Conservation (phyloP, 225 moss, liverwort and hornwort genomes). For the Pseudoscleropodium purum region DNA sequence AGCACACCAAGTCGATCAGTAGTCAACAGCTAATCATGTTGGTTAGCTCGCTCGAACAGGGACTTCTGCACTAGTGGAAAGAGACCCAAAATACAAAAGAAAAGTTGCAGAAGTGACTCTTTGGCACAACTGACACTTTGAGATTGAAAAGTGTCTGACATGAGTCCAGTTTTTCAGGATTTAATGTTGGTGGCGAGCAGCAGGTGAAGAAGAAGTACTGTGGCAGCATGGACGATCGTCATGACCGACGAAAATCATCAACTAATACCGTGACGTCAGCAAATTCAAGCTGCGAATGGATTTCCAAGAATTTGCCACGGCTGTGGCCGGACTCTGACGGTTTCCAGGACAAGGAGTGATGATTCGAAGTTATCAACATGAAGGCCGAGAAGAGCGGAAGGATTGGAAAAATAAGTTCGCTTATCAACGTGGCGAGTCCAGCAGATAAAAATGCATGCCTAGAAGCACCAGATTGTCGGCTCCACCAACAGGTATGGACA, state of each 20-base stretch:
- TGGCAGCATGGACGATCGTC: neutral
- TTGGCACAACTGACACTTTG: neutral
- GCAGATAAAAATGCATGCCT: neutral
- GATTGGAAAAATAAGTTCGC: neutral
- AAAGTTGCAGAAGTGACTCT: neutral
- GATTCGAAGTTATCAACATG: slow-evolving; percentile 25
- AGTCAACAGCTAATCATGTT: neutral
- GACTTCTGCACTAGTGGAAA: neutral
- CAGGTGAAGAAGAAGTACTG: neutral
- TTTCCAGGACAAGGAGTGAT: slow-evolving; percentile 2
- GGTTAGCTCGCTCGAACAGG: neutral
- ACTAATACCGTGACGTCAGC: neutral
- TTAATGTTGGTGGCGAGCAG: neutral
- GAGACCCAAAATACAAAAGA: neutral
- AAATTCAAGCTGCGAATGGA: neutral
- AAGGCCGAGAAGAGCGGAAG: neutral
- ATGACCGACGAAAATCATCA: neutral
- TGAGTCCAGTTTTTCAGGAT: neutral
- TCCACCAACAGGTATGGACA: slow-evolving; percentile 20
- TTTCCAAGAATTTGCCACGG: slow-evolving; percentile 9
- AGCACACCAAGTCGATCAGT: neutral
- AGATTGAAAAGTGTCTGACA: neutral
- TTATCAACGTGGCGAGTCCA: slow-evolving; percentile 4
- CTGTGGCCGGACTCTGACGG: neutral
- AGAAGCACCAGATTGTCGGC: neutral